Evolutionary conservation across 192 early-diverging fungal species (phyloP).

Genomic region (Entomortierella chlamydospora): DNA sequence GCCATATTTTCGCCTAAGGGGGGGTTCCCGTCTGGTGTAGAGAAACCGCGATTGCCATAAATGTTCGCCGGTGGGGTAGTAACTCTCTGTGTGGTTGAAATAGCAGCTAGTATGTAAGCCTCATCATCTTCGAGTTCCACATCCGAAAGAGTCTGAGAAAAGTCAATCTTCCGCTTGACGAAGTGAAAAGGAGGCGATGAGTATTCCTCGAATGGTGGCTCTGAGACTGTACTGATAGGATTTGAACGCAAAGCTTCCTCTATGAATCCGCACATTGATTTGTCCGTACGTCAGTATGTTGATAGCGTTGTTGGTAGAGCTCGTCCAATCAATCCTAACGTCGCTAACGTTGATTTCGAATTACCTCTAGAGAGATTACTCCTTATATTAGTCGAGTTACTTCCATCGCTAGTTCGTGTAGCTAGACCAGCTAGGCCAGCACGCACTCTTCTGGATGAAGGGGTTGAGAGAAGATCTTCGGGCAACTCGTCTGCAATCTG

Average conservation of each 20-base stretch:
- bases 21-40: too few species aligned
- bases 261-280: background rate
- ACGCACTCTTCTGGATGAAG: background rate
- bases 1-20: too few species aligned
- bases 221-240: background rate
- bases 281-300: background rate
- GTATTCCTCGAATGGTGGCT: constrained; percentile 5
- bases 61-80: background rate
- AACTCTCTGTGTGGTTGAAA: background rate
- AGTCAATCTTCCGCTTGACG: constrained; percentile 8
- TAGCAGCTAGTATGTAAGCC: background rate
- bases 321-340: too few species aligned
- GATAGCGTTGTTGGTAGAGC: too few species aligned
- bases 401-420: too few species aligned
- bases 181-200: constrained; percentile 10
- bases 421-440: too few species aligned
- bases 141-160: background rate
- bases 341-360: too few species aligned
- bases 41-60: background rate
- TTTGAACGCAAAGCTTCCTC: background rate
- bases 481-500: background rate
- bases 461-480: background rate
- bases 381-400: too few species aligned
- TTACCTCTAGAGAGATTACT: too few species aligned
- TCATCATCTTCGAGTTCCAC: background rate